Base-by-base conservation (phyloP, 2,329 filamentous ascomycete species). In the Alternaria burnsii region DNA sequence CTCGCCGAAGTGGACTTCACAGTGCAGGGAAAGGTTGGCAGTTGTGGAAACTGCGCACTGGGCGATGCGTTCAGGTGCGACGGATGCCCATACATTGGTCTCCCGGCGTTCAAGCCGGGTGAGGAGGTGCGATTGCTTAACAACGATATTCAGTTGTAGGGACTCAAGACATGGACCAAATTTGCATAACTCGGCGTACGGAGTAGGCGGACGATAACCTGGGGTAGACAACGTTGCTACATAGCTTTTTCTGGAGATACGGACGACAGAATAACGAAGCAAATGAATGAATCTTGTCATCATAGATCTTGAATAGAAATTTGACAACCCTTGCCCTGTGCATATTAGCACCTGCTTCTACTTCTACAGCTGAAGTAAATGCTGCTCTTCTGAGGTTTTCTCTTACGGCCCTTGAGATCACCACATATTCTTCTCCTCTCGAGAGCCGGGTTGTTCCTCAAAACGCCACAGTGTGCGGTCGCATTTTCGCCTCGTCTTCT, bases 21-120 rank as follows among this genome's bases (percentile, higher is more conserved):
- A 0, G 92, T 98, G n/a, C 87, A 97, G 79, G 95, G 95, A 70
- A 98, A 97, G 83, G 92, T 94, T 6, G 94, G 95, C 55, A 96
- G 92, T 18, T 99, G 95, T 78, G 93, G 93, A 28, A 97, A 94
- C 80, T 98, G 95, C 80, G 91, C 93, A 28, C 85, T 99, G 16
- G 95, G 95, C 52, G 94, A 98, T 79, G 94, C 95, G 0, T 86
- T 85, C 73, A 76, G 85, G 20, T 87, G 85, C 66, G 84, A 86
- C 68, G 85, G 87, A 2, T 92, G 89, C 73, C 94, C 94, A 1
- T 97, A 95, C 76, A 91, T 97, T 71, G 94, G 94, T 5, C 85
- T 99, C 69, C 95, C 95, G 14, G 91, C 95, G 5, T 99, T 99
- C 84, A 97, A 97, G 84, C 93, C 93, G 4, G 95, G 95, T 16